These are phyloP conservation scores for Starmerella tilneyi DNA, from an alignment of 805 yeast genomes.

Conservation along the genomic window DNA sequence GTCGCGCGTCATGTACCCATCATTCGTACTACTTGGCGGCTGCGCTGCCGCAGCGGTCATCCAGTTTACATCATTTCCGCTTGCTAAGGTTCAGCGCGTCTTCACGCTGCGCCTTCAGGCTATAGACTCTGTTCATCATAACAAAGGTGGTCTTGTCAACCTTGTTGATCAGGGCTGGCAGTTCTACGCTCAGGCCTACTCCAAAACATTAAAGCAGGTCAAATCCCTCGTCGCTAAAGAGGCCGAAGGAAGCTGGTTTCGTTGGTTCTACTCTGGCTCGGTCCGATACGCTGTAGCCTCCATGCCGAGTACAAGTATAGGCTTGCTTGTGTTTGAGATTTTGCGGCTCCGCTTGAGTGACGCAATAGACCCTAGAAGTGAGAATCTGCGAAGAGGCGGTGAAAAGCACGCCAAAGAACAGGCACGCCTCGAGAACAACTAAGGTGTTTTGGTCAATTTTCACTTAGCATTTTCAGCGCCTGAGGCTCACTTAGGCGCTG, in stretches of 20 bases:
- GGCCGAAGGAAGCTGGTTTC: constrained; percentile 47
- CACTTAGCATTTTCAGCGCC: too few relatives aligned
- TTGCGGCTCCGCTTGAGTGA: constrained; percentile 38
- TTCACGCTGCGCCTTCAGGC: constrained; percentile 75
- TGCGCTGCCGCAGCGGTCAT: constrained; percentile 73
- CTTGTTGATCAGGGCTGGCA: constrained; percentile 25
- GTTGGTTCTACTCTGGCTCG: constrained; percentile 73
- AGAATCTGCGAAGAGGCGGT: background rate
- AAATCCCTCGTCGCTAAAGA: constrained; percentile 41
- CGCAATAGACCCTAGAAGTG: constrained; percentile 2
- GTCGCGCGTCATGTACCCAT: constrained; percentile 46
- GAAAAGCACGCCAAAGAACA: background rate
- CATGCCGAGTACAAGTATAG: constrained; percentile 82
- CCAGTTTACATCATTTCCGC: constrained; percentile 72
- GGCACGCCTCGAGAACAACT: background rate
- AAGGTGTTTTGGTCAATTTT: background rate
- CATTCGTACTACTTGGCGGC: constrained; percentile 72
- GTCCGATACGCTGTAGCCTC: constrained; percentile 58
- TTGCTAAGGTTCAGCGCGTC: constrained; percentile 65
- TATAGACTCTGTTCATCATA: constrained; percentile 45
- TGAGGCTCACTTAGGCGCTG: too few relatives aligned
- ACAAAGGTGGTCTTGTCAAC: constrained; percentile 9
- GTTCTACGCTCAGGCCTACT: constrained; percentile 65
- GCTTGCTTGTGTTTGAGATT: constrained; percentile 73
- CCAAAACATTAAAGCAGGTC: constrained; percentile 60